A percentile compares a stretch with the other conserved stretches of the same genome.
phyloP scores from a whole-genome alignment of 768 basidiomycete genomes.

The Pleurotus giganteus region DNA sequence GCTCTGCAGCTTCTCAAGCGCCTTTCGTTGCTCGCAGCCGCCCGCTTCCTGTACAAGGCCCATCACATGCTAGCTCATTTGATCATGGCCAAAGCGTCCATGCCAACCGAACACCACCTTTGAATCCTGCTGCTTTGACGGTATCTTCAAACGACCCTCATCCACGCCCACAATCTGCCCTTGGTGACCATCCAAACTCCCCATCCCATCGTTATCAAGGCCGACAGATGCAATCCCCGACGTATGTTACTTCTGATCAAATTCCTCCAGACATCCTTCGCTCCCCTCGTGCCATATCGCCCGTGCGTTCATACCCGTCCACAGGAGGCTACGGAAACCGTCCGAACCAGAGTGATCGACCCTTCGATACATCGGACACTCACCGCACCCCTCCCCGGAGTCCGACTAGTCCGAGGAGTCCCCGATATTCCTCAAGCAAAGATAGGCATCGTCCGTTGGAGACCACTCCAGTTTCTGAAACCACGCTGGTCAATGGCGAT shows the following conservation, averaged over 20 bases:
- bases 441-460: constrained; percentile 19
- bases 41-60: constrained; percentile 42
- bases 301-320: constrained; percentile 29
- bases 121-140: constrained; percentile 23
- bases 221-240: constrained; percentile 35
- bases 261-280: constrained; percentile 35
- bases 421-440: constrained; percentile 30
- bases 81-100: constrained; percentile 29
- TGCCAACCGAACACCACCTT: constrained; percentile 20
- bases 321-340: constrained; percentile 27
- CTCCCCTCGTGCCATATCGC: constrained; percentile 39
- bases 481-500: background rate
- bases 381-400: constrained; percentile 58
- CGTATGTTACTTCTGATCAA: constrained; percentile 22
- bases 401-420: constrained; percentile 54
- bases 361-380: constrained; percentile 41
- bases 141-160: constrained; percentile 56
- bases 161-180: constrained; percentile 62
- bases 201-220: constrained; percentile 29
- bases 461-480: background rate
- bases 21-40: constrained; percentile 39
- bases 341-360: constrained; percentile 29
- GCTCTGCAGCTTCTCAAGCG: constrained; percentile 34
- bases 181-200: constrained; percentile 45
- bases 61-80: constrained; percentile 28